These are phyloP conservation scores for Backusella morwellensis DNA, from an alignment of 192 early-diverging fungal genomes.

Conservation along the genomic window DNA sequence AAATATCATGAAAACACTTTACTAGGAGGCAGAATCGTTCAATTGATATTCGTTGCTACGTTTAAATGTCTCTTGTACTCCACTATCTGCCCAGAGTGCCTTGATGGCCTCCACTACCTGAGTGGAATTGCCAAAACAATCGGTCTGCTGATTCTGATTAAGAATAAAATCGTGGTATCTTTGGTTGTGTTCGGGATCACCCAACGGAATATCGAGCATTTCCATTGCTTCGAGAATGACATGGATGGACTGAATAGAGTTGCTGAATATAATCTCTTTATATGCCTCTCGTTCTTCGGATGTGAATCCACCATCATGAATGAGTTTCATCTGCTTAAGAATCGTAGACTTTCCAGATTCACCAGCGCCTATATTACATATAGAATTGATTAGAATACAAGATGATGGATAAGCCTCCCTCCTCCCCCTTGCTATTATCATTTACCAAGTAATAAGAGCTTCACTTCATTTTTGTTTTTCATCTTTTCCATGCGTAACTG, in stretches of 20 bases:
- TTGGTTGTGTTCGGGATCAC: slow-evolving; percentile 60
- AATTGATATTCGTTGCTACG: slow-evolving; percentile 80
- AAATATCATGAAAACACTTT: slow-evolving; percentile 29
- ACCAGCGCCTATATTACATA: slow-evolving; percentile 55
- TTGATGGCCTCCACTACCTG: slow-evolving; percentile 75
- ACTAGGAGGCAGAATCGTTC: slow-evolving; percentile 92
- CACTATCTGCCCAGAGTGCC: slow-evolving; percentile 67
- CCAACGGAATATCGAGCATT: slow-evolving; percentile 72
- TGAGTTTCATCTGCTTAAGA: slow-evolving; percentile 97
- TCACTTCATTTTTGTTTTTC: slow-evolving; percentile 84
- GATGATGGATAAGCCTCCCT: not conserved
- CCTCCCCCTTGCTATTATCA: not conserved
- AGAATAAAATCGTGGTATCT: slow-evolving; percentile 69
- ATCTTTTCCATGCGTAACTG: slow-evolving; percentile 77
- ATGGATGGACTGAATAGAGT: slow-evolving; percentile 92
- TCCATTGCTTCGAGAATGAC: slow-evolving; percentile 95
- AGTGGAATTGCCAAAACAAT: slow-evolving; percentile 67
- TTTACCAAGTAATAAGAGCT: slow-evolving; percentile 87
- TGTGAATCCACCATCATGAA: slow-evolving; percentile 89
- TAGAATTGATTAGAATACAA: not conserved
- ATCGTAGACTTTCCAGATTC: slow-evolving; percentile 96
- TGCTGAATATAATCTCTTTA: slow-evolving; percentile 93
- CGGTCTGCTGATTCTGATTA: slow-evolving; percentile 85
- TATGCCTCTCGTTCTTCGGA: slow-evolving; percentile 84
- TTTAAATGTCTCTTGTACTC: slow-evolving; percentile 60